Base-by-base conservation (phyloP, 768 basidiomycete genomes). In the Rhizopogon roseolus region DNA sequence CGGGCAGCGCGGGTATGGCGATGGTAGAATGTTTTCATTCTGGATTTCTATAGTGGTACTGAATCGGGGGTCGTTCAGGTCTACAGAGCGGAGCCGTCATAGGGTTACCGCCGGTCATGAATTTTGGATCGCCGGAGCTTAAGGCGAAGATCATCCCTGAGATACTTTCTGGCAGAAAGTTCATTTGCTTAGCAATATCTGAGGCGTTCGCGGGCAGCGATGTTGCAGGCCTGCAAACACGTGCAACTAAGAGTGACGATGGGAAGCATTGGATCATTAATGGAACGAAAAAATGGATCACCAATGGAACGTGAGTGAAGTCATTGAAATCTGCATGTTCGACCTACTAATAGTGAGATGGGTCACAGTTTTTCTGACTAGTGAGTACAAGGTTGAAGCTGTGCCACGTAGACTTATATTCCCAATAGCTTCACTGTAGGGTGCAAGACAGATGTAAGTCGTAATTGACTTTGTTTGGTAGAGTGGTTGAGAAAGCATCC, bases 151-250 rank as follows among this genome's bases (percentile, higher is more conserved):
- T 86, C 56, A 63, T 88, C 10, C 83, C 84, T 1, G 86, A 89
- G 41, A 81, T 91, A 4, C 74, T 92, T 52, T 67, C 74, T 36
- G 88, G 86, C 38, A 87, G 86, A 71, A 92, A 91, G 73, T 88
- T 86, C 65, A 91, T 97, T 56, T 88, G 82, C 54, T 71, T 96
- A 32, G 93, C 93, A 41, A 90, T 96, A 58, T 87, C 88, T 10
- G 93, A 96, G 70, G 91, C 93, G 3, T 88, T 88, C 53, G 92
- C 91, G 9, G 92, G 88, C 39, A 86, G 84, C 60, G 93, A 95
- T 66, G 92, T 97, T 8, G 76, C 79, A 68, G 89, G 91, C 16
- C 68, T 95, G 54, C 77, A 81, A 64, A 92, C 91, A 4, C 83
- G 81, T 3, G 93, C 92, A 7, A 81, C 76, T 41, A 89, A 91